Evolutionary conservation across 306 rosid species (phyloP).

Genomic region (Trifolium repens): DNA sequence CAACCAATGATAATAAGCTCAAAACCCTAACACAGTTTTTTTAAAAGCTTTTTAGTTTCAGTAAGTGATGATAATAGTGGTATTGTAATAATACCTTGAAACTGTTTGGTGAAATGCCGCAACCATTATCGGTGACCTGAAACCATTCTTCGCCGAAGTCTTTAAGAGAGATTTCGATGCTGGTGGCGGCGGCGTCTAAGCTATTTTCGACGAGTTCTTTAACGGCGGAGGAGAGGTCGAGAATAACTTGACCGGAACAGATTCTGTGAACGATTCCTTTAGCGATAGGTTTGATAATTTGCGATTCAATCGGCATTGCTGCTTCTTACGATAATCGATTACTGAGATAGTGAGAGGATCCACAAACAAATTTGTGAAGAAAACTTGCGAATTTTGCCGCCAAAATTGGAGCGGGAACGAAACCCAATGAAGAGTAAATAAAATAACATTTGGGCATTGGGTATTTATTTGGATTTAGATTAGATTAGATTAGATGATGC

Average conservation of each 20-base stretch:
- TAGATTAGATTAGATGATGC: too few relatives aligned
- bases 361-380: not conserved
- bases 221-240: slow-evolving; percentile 95
- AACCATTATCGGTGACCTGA: slow-evolving; percentile 90
- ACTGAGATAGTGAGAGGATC: not conserved
- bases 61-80: not conserved
- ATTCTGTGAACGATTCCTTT: slow-evolving; percentile 78
- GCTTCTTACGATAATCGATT: slow-evolving; percentile 34
- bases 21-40: slow-evolving; percentile 25
- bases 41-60: too few relatives aligned
- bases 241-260: slow-evolving; percentile 91
- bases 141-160: slow-evolving; percentile 77
- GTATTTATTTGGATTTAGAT: too few relatives aligned
- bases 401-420: slow-evolving; percentile 50
- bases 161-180: slow-evolving; percentile 76
- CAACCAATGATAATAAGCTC: not conserved
- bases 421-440: not conserved
- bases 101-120: slow-evolving; percentile 80
- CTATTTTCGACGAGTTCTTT: slow-evolving; percentile 96
- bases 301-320: slow-evolving; percentile 50
- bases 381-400: slow-evolving; percentile 60
- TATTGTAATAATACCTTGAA: slow-evolving; percentile 50
- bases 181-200: slow-evolving; percentile 88
- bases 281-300: slow-evolving; percentile 65
- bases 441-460: too few relatives aligned